A percentile compares a stretch with the other conserved stretches of the same genome.
These are phyloP conservation scores for Hydnomerulius pinastri DNA, from an alignment of 768 basidiomycete species.

Conservation along the genomic window DNA sequence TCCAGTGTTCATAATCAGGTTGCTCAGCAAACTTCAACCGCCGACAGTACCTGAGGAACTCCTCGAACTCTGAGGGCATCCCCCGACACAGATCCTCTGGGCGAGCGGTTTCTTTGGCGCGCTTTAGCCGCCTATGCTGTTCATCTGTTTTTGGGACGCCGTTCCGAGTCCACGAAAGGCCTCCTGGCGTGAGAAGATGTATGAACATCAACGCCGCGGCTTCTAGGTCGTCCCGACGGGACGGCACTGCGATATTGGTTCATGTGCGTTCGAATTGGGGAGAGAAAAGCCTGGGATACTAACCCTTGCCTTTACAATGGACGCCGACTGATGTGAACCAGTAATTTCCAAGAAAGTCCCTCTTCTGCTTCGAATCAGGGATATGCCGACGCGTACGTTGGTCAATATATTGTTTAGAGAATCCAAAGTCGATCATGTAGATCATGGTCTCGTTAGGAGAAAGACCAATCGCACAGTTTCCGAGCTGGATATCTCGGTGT, in stretches of 20 bases:
- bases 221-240: constrained; percentile 78
- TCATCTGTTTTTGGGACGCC: constrained; percentile 74
- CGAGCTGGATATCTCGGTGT: constrained; percentile 79
- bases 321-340: constrained; percentile 82
- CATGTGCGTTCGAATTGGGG: constrained; percentile 18
- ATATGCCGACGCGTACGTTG: constrained; percentile 66
- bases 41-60: constrained; percentile 72
- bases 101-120: constrained; percentile 58
- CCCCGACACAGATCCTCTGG: constrained; percentile 71
- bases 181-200: constrained; percentile 74
- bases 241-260: constrained; percentile 55
- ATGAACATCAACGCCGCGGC: constrained; percentile 79
- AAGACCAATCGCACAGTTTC: constrained; percentile 70
- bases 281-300: constrained; percentile 18
- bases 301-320: constrained; percentile 76
- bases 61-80: constrained; percentile 72
- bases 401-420: constrained; percentile 79
- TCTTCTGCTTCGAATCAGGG: constrained; percentile 62
- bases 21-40: constrained; percentile 65
- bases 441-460: constrained; percentile 58
- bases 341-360: constrained; percentile 82
- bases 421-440: constrained; percentile 88
- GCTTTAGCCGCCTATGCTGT: constrained; percentile 63
- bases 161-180: constrained; percentile 76
- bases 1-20: constrained; percentile 70